Base-by-base conservation (phyloP, 2,329 filamentous ascomycete genomes). In the Elsinoe arachidis region DNA sequence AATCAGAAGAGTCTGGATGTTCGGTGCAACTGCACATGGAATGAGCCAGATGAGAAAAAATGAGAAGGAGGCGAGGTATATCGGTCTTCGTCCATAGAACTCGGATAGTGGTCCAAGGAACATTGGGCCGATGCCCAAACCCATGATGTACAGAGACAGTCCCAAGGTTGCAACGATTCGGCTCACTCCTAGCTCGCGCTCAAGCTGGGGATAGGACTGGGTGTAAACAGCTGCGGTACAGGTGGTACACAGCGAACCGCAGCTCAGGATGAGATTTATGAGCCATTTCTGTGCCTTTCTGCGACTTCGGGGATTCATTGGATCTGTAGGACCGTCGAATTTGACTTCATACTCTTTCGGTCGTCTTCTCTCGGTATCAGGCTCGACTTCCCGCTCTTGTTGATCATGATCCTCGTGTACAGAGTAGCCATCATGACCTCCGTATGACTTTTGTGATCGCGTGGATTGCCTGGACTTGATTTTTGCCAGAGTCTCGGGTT, bases 191-290 rank as follows among this genome's bases (percentile, higher is more conserved):
- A 96, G 95, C 59, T 95, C 87, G 23, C 76, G 73, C 61, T 85
- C 82, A 72, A 96, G 82, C 70, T 93, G 87, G 15, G 66, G 68
- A 69, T 96, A 96, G 0, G 88, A 93, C 11, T 83, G 82, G 0
- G 90, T 92, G 71, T 96, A 96, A 64, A 95, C 83, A n/a, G 90
- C 93, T 49, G 87, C 91, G 1, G 88, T 83, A 68, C 86, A 90
- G 7, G 90, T 95, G 56, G 96, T 90, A 70, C 88, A 92, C 59
- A 93, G 77, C 47, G 88, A 88, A 6, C 86, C 87, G 57, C 79
- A 69, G 9, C 85, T 84, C n/a, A 90, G 79, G 58, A 96, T 86
- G 35, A 83, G 63, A 1, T 91, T 84, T 60, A 96, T 85, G 30
- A 83, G 58, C 92, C 92, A 96, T 67, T 91, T 91, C 60, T 82